Base-by-base conservation (phyloP, 768 basidiomycete genomes). In the Coprinopsis cinerea region DNA sequence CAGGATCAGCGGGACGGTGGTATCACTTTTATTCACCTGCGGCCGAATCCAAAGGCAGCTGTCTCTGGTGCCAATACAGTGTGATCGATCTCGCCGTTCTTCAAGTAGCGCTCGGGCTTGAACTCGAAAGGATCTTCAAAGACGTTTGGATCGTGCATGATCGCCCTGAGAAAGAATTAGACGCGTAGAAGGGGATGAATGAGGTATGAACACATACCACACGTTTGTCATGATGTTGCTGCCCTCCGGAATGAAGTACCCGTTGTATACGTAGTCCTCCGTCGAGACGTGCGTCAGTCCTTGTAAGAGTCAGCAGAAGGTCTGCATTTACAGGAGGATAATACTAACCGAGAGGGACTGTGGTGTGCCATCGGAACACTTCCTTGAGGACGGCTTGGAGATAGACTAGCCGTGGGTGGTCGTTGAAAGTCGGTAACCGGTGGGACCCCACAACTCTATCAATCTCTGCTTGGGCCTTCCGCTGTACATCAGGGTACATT, bases 381-480 rank as follows among this genome's bases (percentile, higher is more conserved):
- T 73, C 71, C 44, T 67, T 61, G 23, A 71, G 30, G 11, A 71
- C 49, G 2, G 63, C 63, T 22, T 66, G 59, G 23, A 73, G 48
- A 45, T 71, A 77, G 1, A 67, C 70, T 10, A 77, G 57, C 13
- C 32, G 15, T 25, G 13, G 10, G 20, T 4, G 18, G 13, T 52
- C 35, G 20, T 4, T 52, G 24, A 69, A 64, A 9, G 60, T 59
- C 1, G 73, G 76, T 2, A 74, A 54, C 3, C 71, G 61, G 24
- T 59, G 61, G 9, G 67, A 67, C 9, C 75, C 56, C 5, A 76
- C 63, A 0, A 41, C 28, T 3, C 25, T 14, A 53, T 76, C 75
- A 13, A 77, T 57, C 55, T 77, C 73, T 9, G 56, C 61, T 48
- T 75, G 75, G 0, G 70, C 74, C 34, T 56, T 65, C 17, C 46